Base-by-base conservation (phyloP, 2,329 filamentous ascomycete species). In the Blumeriella jaapii region DNA sequence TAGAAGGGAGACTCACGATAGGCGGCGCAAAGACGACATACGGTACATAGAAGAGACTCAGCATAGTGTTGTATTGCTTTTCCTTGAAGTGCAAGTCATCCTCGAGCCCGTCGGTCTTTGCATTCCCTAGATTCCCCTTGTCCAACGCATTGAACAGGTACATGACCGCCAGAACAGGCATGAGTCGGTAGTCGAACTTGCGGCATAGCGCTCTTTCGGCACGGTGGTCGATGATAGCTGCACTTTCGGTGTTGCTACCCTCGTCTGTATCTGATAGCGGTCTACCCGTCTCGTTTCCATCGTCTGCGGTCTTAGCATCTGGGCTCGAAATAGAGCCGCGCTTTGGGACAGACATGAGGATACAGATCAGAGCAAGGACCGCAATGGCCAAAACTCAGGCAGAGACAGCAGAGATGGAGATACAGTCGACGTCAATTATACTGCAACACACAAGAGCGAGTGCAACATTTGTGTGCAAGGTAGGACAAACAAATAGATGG, bases 11-110 rank as follows among this genome's bases (percentile, higher is more conserved):
- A 46, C 47, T 40, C 33, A 61, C 59, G 11, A 82, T 57, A 2
- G 75, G 71, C 0, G 76, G 77, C 2, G 76, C 78, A 35, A 75
- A 79, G 3, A 85, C 52, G 22, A 83, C 78, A 53, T 80, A 84
- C 0, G 80, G 80, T 5, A 85, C 64, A 56, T 81, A 86, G 63
- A 86, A 86, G 44, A 86, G 74, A 33, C 67, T 69, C 22, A 84
- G 57, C 30, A 83, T 68, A 17, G 74, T 66, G 52, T 82, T 83
- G 59, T 84, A 82, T 52, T 82, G 68, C 43, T 74, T 67, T 1
- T 59, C 55, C 27, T 65, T 65, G 57, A 85, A 76, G 19, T 69
- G 55, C 13, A 83, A 59, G 47, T 75, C 69, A 15, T 59, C 60
- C 9, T 51, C 51, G 34, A 54, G 12, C 7, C 38, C 35, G 27